Evolutionary conservation across 176 grass and related monocot species (phyloP).

Genomic region (Sorghum bicolor): Sorghum_bicolor_NCBIv3 NC_012870.2:16934501-16935000

Average conservation of each 20-base stretch:
- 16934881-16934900: not conserved
- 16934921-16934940: not conserved
- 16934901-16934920: not conserved
- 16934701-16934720: constrained; percentile 40
- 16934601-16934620: constrained; percentile 32
- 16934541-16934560: constrained; percentile 23
- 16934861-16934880: not conserved
- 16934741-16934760: constrained; percentile 33
- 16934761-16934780: constrained; percentile 22
- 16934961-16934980: too few relatives aligned
- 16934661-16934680: constrained; percentile 29
- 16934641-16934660: constrained; percentile 23
- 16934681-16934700: constrained; percentile 29
- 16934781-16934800: not conserved
- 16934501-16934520: constrained; percentile 41
- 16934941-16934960: too few relatives aligned
- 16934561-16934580: constrained; percentile 22
- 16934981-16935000: too few relatives aligned
- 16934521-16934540: not conserved
- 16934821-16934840: not conserved
- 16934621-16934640: not conserved
- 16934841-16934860: constrained; percentile 65
- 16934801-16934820: not conserved
- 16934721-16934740: constrained; percentile 29
- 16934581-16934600: constrained; percentile 35